These are phyloP conservation scores for Nadsonia commutata DNA, from an alignment of 1,139 yeast species.

Conservation along the genomic window DNA sequence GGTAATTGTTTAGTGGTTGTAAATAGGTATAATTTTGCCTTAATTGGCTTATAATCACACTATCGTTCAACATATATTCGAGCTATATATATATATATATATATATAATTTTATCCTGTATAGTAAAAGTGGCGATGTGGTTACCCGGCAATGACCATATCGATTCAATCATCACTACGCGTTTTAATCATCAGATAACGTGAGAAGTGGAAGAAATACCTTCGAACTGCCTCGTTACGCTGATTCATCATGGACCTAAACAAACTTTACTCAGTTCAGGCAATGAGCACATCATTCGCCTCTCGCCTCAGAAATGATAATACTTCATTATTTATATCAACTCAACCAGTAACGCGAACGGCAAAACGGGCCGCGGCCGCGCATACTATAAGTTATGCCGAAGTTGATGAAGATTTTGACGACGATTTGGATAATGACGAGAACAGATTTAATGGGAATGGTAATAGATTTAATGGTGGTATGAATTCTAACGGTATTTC, in stretches of 20 bases:
- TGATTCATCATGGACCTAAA: background rate
- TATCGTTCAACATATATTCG: background rate
- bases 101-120: too few species aligned
- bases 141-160: too few species aligned
- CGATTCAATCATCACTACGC: too few species aligned
- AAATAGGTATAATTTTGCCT: background rate
- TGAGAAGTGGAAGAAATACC: too few species aligned
- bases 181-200: too few species aligned
- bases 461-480: conserved; percentile 6
- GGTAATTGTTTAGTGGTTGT: background rate
- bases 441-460: conserved; percentile 5
- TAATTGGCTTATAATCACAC: background rate
- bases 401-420: conserved; percentile 61
- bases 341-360: conserved; percentile 61
- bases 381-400: conserved; percentile 71
- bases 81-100: too few species aligned
- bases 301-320: conserved; percentile 52
- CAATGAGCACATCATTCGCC: conserved; percentile 53
- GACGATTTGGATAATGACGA: conserved; percentile 37
- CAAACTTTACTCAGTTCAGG: conserved; percentile 36
- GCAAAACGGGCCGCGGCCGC: conserved; percentile 51
- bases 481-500: conserved; percentile 4
- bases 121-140: too few species aligned
- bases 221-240: too few species aligned
- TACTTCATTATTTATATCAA: conserved; percentile 50